A percentile compares a stretch with the other conserved stretches of the same genome.
phyloP scores from a whole-genome alignment of 257 asterid genomes.

The Solanum raphanifolium region DNA sequence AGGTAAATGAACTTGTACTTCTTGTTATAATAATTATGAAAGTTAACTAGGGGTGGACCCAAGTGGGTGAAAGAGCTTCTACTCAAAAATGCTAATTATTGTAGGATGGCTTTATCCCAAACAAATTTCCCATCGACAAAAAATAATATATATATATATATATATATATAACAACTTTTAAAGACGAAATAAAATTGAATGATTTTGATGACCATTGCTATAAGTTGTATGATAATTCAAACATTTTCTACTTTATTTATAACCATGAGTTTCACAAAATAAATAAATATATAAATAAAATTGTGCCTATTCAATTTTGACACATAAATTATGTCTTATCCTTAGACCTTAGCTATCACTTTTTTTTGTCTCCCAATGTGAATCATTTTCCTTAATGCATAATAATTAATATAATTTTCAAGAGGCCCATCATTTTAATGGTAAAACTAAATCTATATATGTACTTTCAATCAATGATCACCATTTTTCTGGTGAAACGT shows the following conservation, averaged over 20 bases:
- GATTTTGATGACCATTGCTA: neutral
- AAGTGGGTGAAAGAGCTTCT: neutral
- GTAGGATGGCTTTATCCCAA: too few species aligned
- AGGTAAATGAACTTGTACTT: neutral
- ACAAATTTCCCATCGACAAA: too few species aligned
- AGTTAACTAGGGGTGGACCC: neutral
- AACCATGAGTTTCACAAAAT: neutral
- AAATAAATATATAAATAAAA: too few species aligned
- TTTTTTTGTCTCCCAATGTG: neutral
- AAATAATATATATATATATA: too few species aligned
- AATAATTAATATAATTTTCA: neutral
- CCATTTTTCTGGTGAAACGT: neutral
- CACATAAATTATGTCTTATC: too few species aligned
- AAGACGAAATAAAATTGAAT: too few species aligned
- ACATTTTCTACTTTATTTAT: neutral
- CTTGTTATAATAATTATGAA: neutral
- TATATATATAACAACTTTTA: too few species aligned
- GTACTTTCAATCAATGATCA: neutral
- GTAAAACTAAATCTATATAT: too few species aligned
- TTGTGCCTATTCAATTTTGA: neutral
- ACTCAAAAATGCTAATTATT: neutral
- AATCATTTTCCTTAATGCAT: neutral
- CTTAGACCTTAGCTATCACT: neutral
- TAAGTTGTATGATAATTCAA: neutral
- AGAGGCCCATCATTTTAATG: neutral